Base-by-base conservation (phyloP, 2,329 filamentous ascomycete genomes). In the Colletotrichum destructivum region DNA sequence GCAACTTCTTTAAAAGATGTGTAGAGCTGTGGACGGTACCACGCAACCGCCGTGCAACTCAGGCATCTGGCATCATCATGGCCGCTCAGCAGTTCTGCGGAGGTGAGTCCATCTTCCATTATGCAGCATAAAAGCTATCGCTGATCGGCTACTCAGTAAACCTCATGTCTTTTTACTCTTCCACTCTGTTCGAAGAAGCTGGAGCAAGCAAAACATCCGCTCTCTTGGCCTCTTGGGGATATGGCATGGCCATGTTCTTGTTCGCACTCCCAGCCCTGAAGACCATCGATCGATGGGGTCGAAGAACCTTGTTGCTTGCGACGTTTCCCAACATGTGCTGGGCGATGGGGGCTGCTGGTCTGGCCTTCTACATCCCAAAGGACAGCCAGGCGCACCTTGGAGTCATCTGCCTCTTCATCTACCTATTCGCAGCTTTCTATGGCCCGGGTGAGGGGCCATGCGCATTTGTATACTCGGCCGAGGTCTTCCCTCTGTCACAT, bases 31-130 rank as follows among this genome's bases (percentile, higher is more conserved):
- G 91, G 73, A 89, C 87, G 2, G 84, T 91, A 61, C 86, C 89
- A 0, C 84, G 90, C 51, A 82, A 89, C 12, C 84, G 89, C 9
- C 85, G 89, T 49, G 92, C 92, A 0, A 92, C 90, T 1, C 85
- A 90, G 60, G 92, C 91, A 3, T 90, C 91, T 0, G 89, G 88
- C 74, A 88, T 88, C 1, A 90, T 93, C 74, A 94, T 94, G 91
- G 89, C 90, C 73, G 84, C 83, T 0, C 89, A 91, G 75, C 89
- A 91, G 76, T 86, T 91, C 82, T 90, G 88, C 73, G 89, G 88
- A 55, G 86, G 77, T 76, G 80, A 77, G 77, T 62, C 18, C 3
- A 26, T 26, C 12, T 2, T n/a, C 12, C 75, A 52, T 8, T 11
- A 0, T 38, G 2, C 13, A 42, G 13, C 13, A 47, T 7, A 23